A percentile compares a stretch with the other conserved stretches of the same genome.
These are phyloP conservation scores for Gaertneriomyces semiglobifer DNA, from an alignment of 192 early-diverging fungal species.

Conservation along the genomic window DNA sequence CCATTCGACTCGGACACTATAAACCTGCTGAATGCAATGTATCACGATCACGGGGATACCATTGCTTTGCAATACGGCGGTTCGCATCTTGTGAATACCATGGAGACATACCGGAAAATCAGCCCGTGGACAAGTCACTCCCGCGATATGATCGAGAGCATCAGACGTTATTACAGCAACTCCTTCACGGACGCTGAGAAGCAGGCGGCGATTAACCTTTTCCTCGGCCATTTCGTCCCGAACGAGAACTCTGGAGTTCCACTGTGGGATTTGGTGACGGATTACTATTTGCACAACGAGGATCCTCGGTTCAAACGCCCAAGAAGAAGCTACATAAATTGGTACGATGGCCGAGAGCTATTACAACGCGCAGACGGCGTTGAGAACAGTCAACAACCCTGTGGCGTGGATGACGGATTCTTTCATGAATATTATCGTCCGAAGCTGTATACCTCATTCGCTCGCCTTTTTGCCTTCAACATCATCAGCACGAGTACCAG, in stretches of 20 bases:
- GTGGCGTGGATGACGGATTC: conserved; percentile 45
- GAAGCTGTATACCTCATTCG: conserved; percentile 70
- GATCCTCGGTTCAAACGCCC: conserved; percentile 44
- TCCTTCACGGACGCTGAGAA: conserved; percentile 96
- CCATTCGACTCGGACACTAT: conserved; percentile 91
- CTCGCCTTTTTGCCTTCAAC: conserved; percentile 73
- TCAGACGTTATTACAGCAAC: conserved; percentile 90
- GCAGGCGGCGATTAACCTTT: conserved; percentile 82
- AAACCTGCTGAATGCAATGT: conserved; percentile 94
- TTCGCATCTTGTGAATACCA: conserved; percentile 95
- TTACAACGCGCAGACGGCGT: neutral
- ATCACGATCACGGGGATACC: conserved; percentile 96
- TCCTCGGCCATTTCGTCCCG: conserved; percentile 71
- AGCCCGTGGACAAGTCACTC: conserved; percentile 93
- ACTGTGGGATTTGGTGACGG: conserved; percentile 75
- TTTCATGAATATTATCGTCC: conserved; percentile 90
- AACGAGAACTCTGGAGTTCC: conserved; percentile 27
- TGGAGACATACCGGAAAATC: conserved; percentile 95
- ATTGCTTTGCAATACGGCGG: conserved; percentile 88
- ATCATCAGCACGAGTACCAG: conserved; percentile 74
- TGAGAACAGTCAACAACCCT: neutral
- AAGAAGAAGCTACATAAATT: conserved; percentile 38
- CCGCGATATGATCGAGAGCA: conserved; percentile 92
- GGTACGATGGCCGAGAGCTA: conserved; percentile 26
- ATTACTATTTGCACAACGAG: conserved; percentile 76